These are phyloP conservation scores for Apiospora koreana DNA, from an alignment of 2,329 filamentous ascomycete species.

Conservation along the genomic window DNA sequence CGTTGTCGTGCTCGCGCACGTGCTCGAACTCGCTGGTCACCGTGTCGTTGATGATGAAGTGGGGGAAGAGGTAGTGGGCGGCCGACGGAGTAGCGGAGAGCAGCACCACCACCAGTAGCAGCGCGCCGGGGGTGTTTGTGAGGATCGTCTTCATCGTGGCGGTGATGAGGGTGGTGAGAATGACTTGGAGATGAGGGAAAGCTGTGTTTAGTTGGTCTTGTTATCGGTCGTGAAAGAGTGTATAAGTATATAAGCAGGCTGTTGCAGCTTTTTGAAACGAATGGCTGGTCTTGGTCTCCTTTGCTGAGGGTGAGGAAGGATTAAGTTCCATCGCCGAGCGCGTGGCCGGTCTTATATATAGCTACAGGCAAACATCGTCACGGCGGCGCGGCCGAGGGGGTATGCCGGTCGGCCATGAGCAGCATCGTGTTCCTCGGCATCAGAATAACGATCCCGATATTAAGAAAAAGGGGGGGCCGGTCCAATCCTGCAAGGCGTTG, in stretches of 20 bases:
- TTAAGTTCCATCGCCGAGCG: background rate
- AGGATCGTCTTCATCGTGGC: background rate
- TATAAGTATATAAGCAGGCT: background rate
- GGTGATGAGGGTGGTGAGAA: background rate
- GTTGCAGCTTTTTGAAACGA: background rate
- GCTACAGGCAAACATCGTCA: no score
- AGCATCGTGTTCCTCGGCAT: background rate
- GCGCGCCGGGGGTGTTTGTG: background rate
- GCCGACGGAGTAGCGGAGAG: background rate
- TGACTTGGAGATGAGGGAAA: background rate
- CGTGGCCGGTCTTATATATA: background rate
- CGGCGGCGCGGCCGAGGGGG: background rate
- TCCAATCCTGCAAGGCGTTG: background rate
- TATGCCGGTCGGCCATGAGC: background rate
- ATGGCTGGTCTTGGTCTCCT: background rate
- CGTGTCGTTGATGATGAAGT: background rate
- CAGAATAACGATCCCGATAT: background rate
- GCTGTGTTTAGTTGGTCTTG: background rate
- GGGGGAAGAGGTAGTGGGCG: conserved; percentile 5
- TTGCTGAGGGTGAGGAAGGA: background rate
- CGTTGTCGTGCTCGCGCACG: conserved; percentile 9
- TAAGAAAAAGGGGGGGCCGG: background rate
- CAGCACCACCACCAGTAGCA: background rate
- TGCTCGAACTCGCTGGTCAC: background rate
- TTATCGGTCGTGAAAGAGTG: background rate